Evolutionary conservation across 306 rosid genomes (phyloP).

Genomic region (Dryas octopetala): DNA sequence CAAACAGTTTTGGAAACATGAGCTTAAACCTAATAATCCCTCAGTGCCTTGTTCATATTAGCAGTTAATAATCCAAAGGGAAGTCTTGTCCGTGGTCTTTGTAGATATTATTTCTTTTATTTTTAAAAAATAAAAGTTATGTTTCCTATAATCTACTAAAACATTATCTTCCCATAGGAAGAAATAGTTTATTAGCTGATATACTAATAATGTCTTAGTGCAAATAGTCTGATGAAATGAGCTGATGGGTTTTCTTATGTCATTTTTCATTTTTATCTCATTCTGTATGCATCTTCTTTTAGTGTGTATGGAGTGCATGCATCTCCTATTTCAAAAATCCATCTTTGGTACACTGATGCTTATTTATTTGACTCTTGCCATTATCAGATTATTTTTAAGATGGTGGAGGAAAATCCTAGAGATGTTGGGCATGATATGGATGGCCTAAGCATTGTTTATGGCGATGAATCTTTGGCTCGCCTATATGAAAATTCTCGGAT

Average conservation of each 20-base stretch:
- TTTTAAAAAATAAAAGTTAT: no score
- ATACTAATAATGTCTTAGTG: background rate
- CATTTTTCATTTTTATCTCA: background rate
- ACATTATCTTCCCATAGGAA: no score
- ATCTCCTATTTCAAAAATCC: background rate
- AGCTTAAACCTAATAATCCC: no score
- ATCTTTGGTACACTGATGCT: background rate
- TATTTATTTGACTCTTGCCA: constrained; percentile 25
- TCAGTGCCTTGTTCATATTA: no score
- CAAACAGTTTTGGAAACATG: background rate
- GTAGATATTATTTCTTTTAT: background rate
- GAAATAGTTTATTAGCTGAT: background rate
- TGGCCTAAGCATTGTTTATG: constrained; percentile 91
- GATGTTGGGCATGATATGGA: constrained; percentile 99
- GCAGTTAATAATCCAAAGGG: background rate
- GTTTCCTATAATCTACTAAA: no score
- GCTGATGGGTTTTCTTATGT: background rate
- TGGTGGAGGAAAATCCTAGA: constrained; percentile 99
- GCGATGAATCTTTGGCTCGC: constrained; percentile 92
- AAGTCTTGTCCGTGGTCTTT: background rate
- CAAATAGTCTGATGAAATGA: background rate
- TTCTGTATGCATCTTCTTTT: background rate
- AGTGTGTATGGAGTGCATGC: background rate
- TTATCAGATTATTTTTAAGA: constrained; percentile 82
- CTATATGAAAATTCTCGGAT: constrained; percentile 89